phyloP scores from a whole-genome alignment of 1,139 yeast genomes.

The Yamadazyma sp. region DNA sequence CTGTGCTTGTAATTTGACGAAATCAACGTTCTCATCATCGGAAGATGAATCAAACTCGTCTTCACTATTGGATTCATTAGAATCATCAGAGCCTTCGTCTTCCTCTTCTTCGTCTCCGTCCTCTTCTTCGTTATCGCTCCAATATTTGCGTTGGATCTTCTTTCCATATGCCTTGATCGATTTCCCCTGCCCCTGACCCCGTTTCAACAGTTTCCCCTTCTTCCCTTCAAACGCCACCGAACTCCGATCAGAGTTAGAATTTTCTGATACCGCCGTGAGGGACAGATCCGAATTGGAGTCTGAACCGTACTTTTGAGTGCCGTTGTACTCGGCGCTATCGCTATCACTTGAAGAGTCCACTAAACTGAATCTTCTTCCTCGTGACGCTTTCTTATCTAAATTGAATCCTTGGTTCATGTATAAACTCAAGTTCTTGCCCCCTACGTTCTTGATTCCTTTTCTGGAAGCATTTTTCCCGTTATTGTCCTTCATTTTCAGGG shows the following conservation, averaged over 20 bases:
- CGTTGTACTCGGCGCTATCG: constrained; percentile 8
- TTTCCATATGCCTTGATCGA: constrained; percentile 13
- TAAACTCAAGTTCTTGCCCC: constrained; percentile 37
- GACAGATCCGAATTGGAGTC: constrained; percentile 34
- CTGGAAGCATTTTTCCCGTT: constrained; percentile 2
- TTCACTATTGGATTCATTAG: constrained; percentile 23
- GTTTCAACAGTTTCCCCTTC: constrained; percentile 8
- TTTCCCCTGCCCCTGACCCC: constrained; percentile 16
- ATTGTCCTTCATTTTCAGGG: background rate
- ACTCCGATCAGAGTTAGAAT: constrained; percentile 21
- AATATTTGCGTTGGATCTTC: constrained; percentile 6
- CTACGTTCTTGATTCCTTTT: constrained; percentile 12
- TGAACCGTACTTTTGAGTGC: constrained; percentile 7
- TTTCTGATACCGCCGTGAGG: constrained; percentile 43
- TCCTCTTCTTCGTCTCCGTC: constrained; percentile 20
- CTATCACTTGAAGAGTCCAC: constrained; percentile 27
- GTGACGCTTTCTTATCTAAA: constrained; percentile 6
- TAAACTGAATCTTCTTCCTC: constrained; percentile 42
- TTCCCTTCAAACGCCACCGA: constrained; percentile 9
- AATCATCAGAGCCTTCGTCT: constrained; percentile 28
- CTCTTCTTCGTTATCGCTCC: constrained; percentile 4
- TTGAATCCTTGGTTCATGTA: constrained; percentile 20
- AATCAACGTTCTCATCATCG: constrained; percentile 69
- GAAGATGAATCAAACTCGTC: constrained; percentile 42
- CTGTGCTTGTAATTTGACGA: constrained; percentile 67